Percentiles rank a stretch among this genome's conserved stretches.
Evolutionary conservation across 2,329 filamentous ascomycete genomes (phyloP).

Genomic region (Ophiosphaerella herpotricha): DNA sequence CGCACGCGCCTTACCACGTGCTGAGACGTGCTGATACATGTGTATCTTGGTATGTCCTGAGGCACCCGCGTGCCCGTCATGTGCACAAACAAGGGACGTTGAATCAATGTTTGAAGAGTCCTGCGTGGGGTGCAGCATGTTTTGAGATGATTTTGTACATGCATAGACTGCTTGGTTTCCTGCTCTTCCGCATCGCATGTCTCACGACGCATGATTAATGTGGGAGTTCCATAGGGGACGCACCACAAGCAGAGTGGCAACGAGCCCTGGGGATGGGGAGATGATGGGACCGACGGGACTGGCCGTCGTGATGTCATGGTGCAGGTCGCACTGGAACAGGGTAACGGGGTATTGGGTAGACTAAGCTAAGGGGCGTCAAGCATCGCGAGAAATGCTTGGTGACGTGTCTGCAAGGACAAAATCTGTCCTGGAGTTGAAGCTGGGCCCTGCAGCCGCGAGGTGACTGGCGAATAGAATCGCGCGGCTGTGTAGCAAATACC

Average conservation of each 20-base stretch:
- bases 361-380: conserved; percentile 30
- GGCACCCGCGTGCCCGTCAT: too few relatives aligned
- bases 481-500: conserved; percentile 7
- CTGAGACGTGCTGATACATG: conserved; percentile 6
- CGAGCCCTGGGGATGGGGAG: neutral
- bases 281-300: conserved; percentile 11
- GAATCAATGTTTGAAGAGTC: too few relatives aligned
- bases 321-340: conserved; percentile 20
- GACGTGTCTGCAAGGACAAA: conserved; percentile 24
- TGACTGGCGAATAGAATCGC: conserved; percentile 10
- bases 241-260: too few relatives aligned
- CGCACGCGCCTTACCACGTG: conserved; percentile 24
- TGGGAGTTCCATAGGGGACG: too few relatives aligned
- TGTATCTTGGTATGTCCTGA: too few relatives aligned
- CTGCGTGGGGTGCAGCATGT: too few relatives aligned
- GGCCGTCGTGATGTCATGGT: conserved; percentile 24
- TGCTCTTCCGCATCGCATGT: neutral
- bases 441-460: conserved; percentile 4
- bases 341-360: conserved; percentile 9
- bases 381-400: conserved; percentile 33
- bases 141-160: too few relatives aligned
- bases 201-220: neutral
- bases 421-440: neutral
- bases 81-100: too few relatives aligned
- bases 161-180: too few relatives aligned